Evolutionary conservation across 352 stramenopile species (phyloP).

Genomic region (Pelagophyceae sp.): DNA sequence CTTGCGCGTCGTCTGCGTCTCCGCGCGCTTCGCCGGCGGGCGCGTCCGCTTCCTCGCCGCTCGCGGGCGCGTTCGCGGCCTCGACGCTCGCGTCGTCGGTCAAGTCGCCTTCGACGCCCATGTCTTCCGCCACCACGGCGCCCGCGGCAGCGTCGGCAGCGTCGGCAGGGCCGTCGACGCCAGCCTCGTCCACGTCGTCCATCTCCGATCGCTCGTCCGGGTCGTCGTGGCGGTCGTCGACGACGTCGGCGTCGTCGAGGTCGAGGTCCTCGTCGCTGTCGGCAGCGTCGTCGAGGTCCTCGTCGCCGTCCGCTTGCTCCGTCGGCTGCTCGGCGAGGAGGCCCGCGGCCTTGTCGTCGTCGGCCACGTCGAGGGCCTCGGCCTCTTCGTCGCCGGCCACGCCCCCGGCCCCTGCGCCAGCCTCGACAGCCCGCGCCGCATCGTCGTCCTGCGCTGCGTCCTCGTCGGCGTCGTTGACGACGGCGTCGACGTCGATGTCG

Average conservation of each 20-base stretch:
- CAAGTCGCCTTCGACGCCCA: too few relatives aligned
- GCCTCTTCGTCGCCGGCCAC: not conserved
- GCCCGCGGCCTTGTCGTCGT: not conserved
- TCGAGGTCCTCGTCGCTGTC: not conserved
- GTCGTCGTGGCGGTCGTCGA: not conserved
- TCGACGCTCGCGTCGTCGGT: not conserved
- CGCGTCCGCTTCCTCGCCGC: too few relatives aligned
- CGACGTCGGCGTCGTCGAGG: not conserved
- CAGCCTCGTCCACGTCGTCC: not conserved
- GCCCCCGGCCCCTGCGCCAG: too few relatives aligned
- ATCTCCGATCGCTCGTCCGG: not conserved
- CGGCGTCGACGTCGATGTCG: not conserved
- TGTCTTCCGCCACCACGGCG: too few relatives aligned
- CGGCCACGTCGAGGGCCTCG: not conserved
- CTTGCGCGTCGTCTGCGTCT: not conserved
- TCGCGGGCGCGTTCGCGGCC: not conserved
- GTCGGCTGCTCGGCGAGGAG: not conserved
- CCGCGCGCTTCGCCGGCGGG: too few relatives aligned
- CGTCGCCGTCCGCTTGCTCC: not conserved
- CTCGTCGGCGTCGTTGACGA: not conserved
- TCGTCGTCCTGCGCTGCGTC: not conserved
- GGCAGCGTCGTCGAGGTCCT: not conserved
- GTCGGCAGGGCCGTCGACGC: not conserved
- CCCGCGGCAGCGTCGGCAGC: too few relatives aligned
- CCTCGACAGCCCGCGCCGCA: not conserved